A percentile compares a stretch with the other conserved stretches of the same genome.
Evolutionary conservation across 495 filamentous ascomycete genomes (phyloP).

Genomic region (Corynascus novoguineensis): DNA sequence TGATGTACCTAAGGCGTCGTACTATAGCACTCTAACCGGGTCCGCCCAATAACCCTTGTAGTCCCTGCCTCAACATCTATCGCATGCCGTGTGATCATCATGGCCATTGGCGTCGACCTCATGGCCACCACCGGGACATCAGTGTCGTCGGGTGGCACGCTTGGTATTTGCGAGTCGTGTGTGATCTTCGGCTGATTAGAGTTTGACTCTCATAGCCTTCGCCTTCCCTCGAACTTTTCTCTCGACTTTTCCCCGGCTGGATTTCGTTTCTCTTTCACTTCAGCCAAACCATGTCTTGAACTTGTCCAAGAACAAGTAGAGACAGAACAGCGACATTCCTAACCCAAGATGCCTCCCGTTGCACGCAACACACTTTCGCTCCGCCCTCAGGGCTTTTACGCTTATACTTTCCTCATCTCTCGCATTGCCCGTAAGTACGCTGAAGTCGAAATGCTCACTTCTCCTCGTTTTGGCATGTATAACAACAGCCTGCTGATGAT

Average conservation of each 20-base stretch:
- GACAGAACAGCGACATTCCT: background rate
- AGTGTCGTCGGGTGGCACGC: no score
- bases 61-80: background rate
- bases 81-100: background rate
- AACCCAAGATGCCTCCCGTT: background rate
- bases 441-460: no score
- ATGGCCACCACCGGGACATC: background rate
- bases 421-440: background rate
- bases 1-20: background rate
- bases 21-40: no score
- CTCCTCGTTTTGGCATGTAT: no score
- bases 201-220: background rate
- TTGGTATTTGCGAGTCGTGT: background rate
- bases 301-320: background rate
- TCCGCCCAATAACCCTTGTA: background rate
- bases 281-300: background rate
- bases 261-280: background rate
- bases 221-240: background rate
- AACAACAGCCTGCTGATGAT: background rate
- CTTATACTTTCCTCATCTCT: conserved; percentile 10
- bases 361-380: conserved; percentile 10
- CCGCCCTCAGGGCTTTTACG: conserved; percentile 12
- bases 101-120: background rate
- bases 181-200: background rate
- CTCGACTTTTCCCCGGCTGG: background rate